Percentiles rank a stretch among this genome's conserved stretches.
Conservation (phyloP, 2,329 filamentous ascomycete genomes). For the Aspergillus vadensis region DNA sequence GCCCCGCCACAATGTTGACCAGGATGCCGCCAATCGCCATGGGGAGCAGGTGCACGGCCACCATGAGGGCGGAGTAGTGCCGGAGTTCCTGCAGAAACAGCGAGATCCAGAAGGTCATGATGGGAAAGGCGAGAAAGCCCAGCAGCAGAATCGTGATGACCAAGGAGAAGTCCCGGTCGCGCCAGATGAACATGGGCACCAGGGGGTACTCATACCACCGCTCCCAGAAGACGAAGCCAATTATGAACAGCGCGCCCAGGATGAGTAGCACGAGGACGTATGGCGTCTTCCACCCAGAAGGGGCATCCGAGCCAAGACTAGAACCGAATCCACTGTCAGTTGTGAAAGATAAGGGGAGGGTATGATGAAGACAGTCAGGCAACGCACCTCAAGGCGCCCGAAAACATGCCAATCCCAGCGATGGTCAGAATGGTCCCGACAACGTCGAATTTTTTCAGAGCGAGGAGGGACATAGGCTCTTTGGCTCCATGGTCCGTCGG, state of each 20-base stretch:
- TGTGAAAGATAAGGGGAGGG: too few relatives aligned
- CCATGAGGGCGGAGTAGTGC: constrained; percentile 56
- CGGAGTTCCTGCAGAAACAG: constrained; percentile 66
- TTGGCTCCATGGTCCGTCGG: constrained; percentile 53
- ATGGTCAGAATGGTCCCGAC: constrained; percentile 63
- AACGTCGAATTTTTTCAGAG: constrained; percentile 53
- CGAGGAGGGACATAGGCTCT: not conserved
- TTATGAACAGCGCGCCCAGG: constrained; percentile 59
- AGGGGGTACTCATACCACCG: constrained; percentile 52
- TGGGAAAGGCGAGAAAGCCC: constrained; percentile 65
- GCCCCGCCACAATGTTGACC: constrained; percentile 64
- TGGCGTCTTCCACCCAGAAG: constrained; percentile 62
- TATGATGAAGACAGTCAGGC: not conserved
- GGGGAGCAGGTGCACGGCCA: constrained; percentile 66
- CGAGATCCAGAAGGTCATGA: constrained; percentile 63
- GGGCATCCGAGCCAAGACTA: constrained; percentile 56
- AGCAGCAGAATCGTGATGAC: constrained; percentile 60
- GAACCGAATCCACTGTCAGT: constrained; percentile 6
- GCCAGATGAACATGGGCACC: constrained; percentile 59
- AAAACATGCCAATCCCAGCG: constrained; percentile 66
- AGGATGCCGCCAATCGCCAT: constrained; percentile 65
- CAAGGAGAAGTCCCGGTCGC: constrained; percentile 65
- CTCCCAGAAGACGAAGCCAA: constrained; percentile 65
- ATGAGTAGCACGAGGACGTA: constrained; percentile 66
- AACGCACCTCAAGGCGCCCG: constrained; percentile 55